phyloP scores from a whole-genome alignment of 805 yeast genomes.

The Candida nonsorbophila region DNA sequence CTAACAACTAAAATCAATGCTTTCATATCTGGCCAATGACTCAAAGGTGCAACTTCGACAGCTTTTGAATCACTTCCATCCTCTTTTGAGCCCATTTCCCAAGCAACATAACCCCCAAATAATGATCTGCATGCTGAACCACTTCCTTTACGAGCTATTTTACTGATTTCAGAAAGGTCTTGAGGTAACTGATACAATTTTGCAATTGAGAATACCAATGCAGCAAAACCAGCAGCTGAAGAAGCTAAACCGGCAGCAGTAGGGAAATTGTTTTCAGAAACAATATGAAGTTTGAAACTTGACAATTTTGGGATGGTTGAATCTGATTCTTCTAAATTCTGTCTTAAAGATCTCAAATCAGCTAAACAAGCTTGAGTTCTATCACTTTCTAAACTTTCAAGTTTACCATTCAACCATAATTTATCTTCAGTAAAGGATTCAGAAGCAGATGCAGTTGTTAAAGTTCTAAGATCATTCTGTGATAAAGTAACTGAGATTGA shows the following conservation, averaged over 20 bases:
- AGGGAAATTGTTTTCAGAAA: constrained; percentile 94
- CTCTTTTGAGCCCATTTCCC: constrained; percentile 85
- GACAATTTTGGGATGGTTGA: constrained; percentile 56
- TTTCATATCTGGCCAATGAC: constrained; percentile 89
- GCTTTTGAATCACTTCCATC: constrained; percentile 95
- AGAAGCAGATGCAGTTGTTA: constrained; percentile 81
- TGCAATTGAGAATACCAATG: constrained; percentile 86
- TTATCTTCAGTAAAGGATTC: constrained; percentile 53
- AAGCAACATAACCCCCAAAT: constrained; percentile 96
- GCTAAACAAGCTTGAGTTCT: constrained; percentile 68
- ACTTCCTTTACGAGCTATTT: constrained; percentile 95
- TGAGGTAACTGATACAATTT: constrained; percentile 81
- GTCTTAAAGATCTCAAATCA: constrained; percentile 69
- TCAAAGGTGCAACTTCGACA: constrained; percentile 77
- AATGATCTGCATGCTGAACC: constrained; percentile 98
- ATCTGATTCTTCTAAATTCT: constrained; percentile 53
- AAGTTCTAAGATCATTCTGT: constrained; percentile 84
- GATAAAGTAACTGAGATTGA: constrained; percentile 92
- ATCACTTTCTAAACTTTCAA: constrained; percentile 62
- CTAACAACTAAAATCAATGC: constrained; percentile 91
- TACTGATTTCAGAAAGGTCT: constrained; percentile 76
- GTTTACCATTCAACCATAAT: constrained; percentile 82
- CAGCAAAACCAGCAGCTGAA: constrained; percentile 98
- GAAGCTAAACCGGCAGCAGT: constrained; percentile 99
- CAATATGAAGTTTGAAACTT: constrained; percentile 66